phyloP scores from a whole-genome alignment of 352 stramenopile species.

The Globisporangium lucens region DNA sequence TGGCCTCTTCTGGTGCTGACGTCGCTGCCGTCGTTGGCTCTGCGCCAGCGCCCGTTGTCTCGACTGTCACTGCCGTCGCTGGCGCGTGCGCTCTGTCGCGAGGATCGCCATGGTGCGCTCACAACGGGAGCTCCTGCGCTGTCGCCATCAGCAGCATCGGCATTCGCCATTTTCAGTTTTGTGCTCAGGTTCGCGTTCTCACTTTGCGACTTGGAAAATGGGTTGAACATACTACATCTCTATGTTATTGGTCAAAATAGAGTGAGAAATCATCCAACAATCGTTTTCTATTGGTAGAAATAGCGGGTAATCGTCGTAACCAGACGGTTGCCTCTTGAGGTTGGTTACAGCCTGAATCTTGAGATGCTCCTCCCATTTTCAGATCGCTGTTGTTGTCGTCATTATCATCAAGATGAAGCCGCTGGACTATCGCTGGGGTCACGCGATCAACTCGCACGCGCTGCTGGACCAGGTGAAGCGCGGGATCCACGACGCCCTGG shows the following conservation, averaged over 20 bases:
- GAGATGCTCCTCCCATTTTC: background rate
- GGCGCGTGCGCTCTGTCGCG: background rate
- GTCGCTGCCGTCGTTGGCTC: too few species aligned
- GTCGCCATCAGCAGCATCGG: background rate
- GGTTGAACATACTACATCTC: background rate
- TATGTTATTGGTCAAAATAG: background rate
- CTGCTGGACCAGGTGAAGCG: slow-evolving; percentile 28
- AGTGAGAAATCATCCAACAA: background rate
- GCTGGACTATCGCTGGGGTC: slow-evolving; percentile 59
- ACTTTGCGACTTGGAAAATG: background rate
- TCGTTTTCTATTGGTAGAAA: background rate
- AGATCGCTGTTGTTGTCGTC: background rate
- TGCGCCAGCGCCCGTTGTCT: background rate
- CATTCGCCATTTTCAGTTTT: background rate
- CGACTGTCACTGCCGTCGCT: background rate
- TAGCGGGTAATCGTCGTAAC: background rate
- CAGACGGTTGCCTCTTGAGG: background rate
- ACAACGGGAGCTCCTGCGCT: background rate
- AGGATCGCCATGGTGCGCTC: background rate
- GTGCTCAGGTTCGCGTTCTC: too few species aligned
- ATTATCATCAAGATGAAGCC: slow-evolving; percentile 33
- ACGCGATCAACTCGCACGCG: slow-evolving; percentile 56
- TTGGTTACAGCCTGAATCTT: background rate
- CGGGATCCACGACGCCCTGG: slow-evolving; percentile 24
- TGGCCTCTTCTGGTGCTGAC: background rate